Evolutionary conservation across 495 filamentous ascomycete species (phyloP), one percentile per base, ranked within the genome.

Genomic region (Penicillium herquei): DNA sequence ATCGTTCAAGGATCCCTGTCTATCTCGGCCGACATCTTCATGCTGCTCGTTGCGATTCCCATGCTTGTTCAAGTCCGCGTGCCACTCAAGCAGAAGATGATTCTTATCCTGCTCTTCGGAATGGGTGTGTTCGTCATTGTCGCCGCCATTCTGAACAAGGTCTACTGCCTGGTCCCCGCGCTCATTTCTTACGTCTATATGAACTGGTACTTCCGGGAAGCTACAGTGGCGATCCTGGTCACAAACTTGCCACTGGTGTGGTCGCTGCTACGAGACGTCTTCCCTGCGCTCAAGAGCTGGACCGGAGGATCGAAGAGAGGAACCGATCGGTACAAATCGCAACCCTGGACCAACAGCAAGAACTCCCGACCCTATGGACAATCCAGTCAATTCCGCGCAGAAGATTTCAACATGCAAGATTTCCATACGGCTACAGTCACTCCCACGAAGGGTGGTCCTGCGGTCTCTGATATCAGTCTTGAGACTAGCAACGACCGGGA

Each of bases 141-240:
- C 35, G 79, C 81, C 54, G 83, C 84, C 13, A 63, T 85, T 34
- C 68, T 88, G 44, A 88, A 81, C 57, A 88, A 87, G 63, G 82
- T 84, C 58, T 88, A 88, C 74, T 85, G 79, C 46, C 83, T 89
- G 57, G 79, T 81, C 16, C 73, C 74, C 2, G 56, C 60, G 4
- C 66, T 78, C 8, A 73, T 80, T 51, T 75, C 72, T 34, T 73
- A 77, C 40, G 69, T 81, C 48, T 88, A 86, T 78, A 83, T 83
- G 54, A 85, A 81, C 65, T 89, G 86, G 86, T 88, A 89, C 66
- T 77, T 81, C 59, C 83, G 86, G n/a, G 86, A 89, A 79, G 80
- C 80, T 14, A 79, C 78, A 5, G 87, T 85, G 4, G 83, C 85
- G 3, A 74, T 88, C 39, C 72, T 86, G 10, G 83, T 87, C 12